Percentiles rank a stretch among this genome's conserved stretches.
phyloP scores from a whole-genome alignment of 2,329 filamentous ascomycete species.

The Alternaria sp. region DNA sequence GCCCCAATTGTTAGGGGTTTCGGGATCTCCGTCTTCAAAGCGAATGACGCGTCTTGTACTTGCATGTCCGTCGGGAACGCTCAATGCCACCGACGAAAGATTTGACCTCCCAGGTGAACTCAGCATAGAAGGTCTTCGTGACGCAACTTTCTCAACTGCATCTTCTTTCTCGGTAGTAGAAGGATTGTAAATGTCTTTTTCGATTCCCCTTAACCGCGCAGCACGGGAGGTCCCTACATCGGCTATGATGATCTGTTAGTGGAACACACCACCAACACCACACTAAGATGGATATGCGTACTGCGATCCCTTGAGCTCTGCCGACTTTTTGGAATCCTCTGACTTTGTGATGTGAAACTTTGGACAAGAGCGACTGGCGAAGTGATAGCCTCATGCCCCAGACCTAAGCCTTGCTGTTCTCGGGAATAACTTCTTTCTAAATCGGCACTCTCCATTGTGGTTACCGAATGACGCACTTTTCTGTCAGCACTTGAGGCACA shows the following conservation, averaged over 20 bases:
- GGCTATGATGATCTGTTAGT: constrained; percentile 22
- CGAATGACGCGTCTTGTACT: constrained; percentile 44
- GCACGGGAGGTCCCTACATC: constrained; percentile 30
- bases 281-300: constrained; percentile 10
- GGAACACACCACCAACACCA: neutral
- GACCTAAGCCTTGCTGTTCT: constrained; percentile 42
- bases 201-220: constrained; percentile 27
- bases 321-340: constrained; percentile 23
- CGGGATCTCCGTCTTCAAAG: constrained; percentile 53
- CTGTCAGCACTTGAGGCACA: constrained; percentile 1
- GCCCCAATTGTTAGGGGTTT: constrained; percentile 57
- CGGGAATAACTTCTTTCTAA: constrained; percentile 49
- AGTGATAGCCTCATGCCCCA: constrained; percentile 34
- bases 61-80: constrained; percentile 6
- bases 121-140: constrained; percentile 20
- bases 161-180: constrained; percentile 41
- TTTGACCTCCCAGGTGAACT: constrained; percentile 19
- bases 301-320: constrained; percentile 26
- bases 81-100: constrained; percentile 20
- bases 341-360: constrained; percentile 39
- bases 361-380: constrained; percentile 42
- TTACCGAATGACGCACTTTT: constrained; percentile 23
- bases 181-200: constrained; percentile 35
- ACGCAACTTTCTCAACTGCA: constrained; percentile 34
- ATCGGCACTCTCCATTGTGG: constrained; percentile 33